Base-by-base conservation (phyloP, 2,329 filamentous ascomycete genomes). In the Chaetothyriales sp. region DNA sequence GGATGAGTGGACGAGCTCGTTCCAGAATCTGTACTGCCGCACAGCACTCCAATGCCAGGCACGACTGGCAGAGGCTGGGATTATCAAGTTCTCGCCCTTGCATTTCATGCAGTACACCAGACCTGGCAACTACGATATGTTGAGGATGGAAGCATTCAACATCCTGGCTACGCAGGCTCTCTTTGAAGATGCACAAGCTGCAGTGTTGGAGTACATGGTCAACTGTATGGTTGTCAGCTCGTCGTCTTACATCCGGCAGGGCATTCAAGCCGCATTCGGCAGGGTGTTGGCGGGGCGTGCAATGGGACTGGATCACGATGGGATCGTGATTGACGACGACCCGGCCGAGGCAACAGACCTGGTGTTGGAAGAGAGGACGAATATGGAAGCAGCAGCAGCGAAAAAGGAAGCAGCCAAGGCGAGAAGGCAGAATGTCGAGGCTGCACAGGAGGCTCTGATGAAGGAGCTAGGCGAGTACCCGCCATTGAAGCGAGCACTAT, bases 1-100 rank as follows among this genome's bases (percentile, higher is more conserved):
- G 62, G 79, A 83, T 57, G 79, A 83, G 62, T 83, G 78, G 78
- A 78, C 79, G 1, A 74, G 77, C 42, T 81, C 79, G 0, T 81
- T 75, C 60, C 78, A 81, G 50, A 83, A 83, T 57, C 65, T 81
- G 20, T 80, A 80, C 62, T 77, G 79, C 1, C 71, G 71, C 10
- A 78, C 79, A 10, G 78, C 78, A 18, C 67, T 83, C 18, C 70
- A 76, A n/a, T 81, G 78, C 63, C 71, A 78, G 53, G 67, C 73
- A 54, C 71, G 71, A 56, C 66, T 82, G 18, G 74, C 75, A 55
- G 68, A 73, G 54, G 73, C 72, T 5, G 72, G 72, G 9, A 69
- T 78, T 36, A 69, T 75, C 44, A 71, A 74, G 8, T 64, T 73
- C 50, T 75, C 76, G 55, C 60, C 73, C 0, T 68, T 73, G 45